Conservation (phyloP, 192 early-diverging fungal genomes). For the Phlyctochytrium planicorne region DNA sequence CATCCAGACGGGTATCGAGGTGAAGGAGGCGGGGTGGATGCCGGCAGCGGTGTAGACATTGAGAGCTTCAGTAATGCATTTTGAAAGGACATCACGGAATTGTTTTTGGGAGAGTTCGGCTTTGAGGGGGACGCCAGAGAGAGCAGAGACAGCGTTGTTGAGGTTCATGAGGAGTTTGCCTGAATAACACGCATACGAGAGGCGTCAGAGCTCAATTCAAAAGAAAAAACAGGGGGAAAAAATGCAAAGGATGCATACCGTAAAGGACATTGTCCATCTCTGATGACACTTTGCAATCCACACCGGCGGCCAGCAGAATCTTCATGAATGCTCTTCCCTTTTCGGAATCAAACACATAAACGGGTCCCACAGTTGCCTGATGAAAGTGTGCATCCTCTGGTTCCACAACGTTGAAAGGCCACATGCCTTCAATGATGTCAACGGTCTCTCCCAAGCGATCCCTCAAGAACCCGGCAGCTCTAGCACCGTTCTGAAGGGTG, state of each 20-base stretch:
- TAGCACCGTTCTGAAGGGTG: slow-evolving; percentile 25
- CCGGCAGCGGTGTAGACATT: slow-evolving; percentile 31
- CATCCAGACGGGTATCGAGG: slow-evolving; percentile 19
- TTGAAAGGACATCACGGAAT: slow-evolving; percentile 30
- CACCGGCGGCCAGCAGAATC: slow-evolving; percentile 24
- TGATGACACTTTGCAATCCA: slow-evolving; percentile 14
- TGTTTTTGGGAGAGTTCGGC: slow-evolving; percentile 30
- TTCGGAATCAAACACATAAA: slow-evolving; percentile 30
- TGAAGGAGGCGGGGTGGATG: slow-evolving; percentile 41
- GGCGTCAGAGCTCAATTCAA: neutral
- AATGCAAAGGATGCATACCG: slow-evolving; percentile 6
- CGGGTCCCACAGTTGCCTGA: slow-evolving; percentile 32
- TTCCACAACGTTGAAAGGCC: slow-evolving; percentile 41
- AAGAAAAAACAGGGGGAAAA: neutral
- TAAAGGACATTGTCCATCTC: slow-evolving; percentile 41
- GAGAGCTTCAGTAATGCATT: slow-evolving; percentile 41
- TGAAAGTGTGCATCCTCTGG: slow-evolving; percentile 10
- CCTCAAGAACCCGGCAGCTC: slow-evolving; percentile 1
- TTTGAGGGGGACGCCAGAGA: slow-evolving; percentile 33
- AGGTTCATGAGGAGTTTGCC: slow-evolving; percentile 47
- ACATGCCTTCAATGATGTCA: slow-evolving; percentile 40
- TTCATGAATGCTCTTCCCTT: slow-evolving; percentile 18
- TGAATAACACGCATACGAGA: neutral
- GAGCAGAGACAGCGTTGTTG: slow-evolving; percentile 46
- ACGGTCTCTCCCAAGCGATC: slow-evolving; percentile 12